These are phyloP conservation scores for Curvularia spicifera DNA, from an alignment of 2,329 filamentous ascomycete species.

Conservation along the genomic window DNA sequence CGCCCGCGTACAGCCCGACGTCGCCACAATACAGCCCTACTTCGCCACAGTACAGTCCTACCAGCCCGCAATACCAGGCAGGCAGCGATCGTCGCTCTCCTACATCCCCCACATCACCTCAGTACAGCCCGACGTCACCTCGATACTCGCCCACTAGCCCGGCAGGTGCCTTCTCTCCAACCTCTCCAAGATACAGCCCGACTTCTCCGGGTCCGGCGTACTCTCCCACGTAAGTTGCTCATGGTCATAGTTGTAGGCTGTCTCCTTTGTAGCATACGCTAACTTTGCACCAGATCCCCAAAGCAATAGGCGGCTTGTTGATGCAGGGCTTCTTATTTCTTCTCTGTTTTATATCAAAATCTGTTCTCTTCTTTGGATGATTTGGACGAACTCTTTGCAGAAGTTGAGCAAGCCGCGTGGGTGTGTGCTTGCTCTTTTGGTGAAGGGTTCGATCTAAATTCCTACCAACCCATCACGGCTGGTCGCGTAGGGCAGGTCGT, in stretches of 20 bases:
- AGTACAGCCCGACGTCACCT: slow-evolving; percentile 45
- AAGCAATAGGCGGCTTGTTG: slow-evolving; percentile 36
- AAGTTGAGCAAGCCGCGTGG: slow-evolving; percentile 12
- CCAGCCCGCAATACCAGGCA: slow-evolving; percentile 64
- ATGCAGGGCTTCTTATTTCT: slow-evolving; percentile 7
- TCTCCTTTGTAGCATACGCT: slow-evolving; percentile 20
- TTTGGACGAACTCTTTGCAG: slow-evolving; percentile 36
- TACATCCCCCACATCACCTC: slow-evolving; percentile 57
- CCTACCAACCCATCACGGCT: slow-evolving; percentile 17
- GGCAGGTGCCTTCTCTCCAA: slow-evolving; percentile 54
- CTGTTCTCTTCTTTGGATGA: slow-evolving; percentile 25
- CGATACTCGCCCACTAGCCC: slow-evolving; percentile 40
- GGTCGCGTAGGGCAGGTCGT: slow-evolving; percentile 23
- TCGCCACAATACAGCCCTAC: slow-evolving; percentile 62
- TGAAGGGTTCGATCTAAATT: slow-evolving; percentile 25
- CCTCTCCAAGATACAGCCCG: slow-evolving; percentile 51
- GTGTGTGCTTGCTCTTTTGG: slow-evolving; percentile 16
- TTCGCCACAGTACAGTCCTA: slow-evolving; percentile 74
- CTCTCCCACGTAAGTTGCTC: slow-evolving; percentile 54
- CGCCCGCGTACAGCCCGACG: slow-evolving; percentile 64
- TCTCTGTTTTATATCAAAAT: slow-evolving; percentile 42
- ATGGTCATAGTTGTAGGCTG: slow-evolving; percentile 36
- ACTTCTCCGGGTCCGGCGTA: slow-evolving; percentile 46
- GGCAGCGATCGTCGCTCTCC: slow-evolving; percentile 58
- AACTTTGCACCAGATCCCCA: slow-evolving; percentile 40